phyloP scores from a whole-genome alignment of 2,329 filamentous ascomycete species.

The Metarhizium sp. region DNA sequence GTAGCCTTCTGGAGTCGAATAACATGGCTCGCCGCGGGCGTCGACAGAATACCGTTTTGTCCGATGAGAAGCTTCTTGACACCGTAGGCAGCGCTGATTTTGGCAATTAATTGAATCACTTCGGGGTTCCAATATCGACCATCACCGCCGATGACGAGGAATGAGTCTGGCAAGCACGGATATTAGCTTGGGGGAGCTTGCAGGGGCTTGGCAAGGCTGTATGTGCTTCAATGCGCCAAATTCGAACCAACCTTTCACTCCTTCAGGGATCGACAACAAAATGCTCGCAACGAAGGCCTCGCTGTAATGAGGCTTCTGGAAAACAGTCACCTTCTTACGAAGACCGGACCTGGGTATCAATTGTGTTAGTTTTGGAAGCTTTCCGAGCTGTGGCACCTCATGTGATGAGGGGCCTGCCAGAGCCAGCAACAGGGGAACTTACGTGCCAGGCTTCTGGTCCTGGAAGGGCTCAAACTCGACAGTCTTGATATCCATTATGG shows the following conservation, averaged over 20 bases:
- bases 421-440: conserved; percentile 37
- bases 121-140: conserved; percentile 96
- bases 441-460: conserved; percentile 99
- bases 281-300: conserved; percentile 94
- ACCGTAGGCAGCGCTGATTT: conserved; percentile 92
- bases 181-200: conserved; percentile 10
- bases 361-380: neutral
- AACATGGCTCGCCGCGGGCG: conserved; percentile 89
- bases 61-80: conserved; percentile 98
- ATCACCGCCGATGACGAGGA: conserved; percentile 95
- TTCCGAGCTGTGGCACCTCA: neutral
- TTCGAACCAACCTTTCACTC: conserved; percentile 58
- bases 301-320: conserved; percentile 91
- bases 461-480: conserved; percentile 78
- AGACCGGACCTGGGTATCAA: conserved; percentile 68
- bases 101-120: conserved; percentile 91
- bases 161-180: conserved; percentile 42
- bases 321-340: conserved; percentile 97
- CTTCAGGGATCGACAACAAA: conserved; percentile 92
- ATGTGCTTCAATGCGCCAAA: neutral
- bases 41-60: conserved; percentile 92
- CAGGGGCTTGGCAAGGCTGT: neutral
- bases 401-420: conserved; percentile 16
- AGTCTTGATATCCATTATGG: conserved; percentile 61
- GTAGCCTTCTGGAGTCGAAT: conserved; percentile 93